Conservation (phyloP, 768 basidiomycete genomes). For the Hericium alpestre region DNA sequence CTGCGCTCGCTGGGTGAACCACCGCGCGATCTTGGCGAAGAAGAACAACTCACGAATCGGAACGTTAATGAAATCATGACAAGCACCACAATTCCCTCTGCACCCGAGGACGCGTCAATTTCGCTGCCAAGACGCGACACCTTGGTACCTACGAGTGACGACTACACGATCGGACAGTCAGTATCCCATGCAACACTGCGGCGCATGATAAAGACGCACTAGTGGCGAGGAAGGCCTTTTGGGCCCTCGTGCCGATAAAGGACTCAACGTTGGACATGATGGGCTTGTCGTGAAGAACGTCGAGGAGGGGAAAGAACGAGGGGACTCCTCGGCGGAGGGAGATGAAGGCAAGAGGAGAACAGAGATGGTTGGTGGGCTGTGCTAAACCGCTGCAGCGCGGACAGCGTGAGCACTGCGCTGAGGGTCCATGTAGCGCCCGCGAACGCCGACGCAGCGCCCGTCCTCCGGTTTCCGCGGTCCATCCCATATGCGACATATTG, state of each 20-base stretch:
- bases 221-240: conserved; percentile 49
- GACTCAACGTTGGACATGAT: conserved; percentile 35
- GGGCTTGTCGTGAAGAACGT: background rate
- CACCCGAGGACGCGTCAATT: background rate
- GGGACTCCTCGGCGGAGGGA: background rate
- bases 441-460: background rate
- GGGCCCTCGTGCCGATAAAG: conserved; percentile 62
- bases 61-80: conserved; percentile 68
- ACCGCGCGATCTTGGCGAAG: background rate
- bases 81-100: conserved; percentile 69
- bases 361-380: too few relatives aligned
- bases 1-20: conserved; percentile 21
- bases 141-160: conserved; percentile 42
- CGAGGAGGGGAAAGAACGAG: background rate
- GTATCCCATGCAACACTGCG: too few relatives aligned
- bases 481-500: too few relatives aligned
- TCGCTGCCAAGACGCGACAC: background rate
- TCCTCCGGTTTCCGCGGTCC: background rate
- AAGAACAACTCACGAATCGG: conserved; percentile 35
- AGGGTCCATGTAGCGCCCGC: background rate
- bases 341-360: background rate
- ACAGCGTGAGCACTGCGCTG: background rate
- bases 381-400: too few relatives aligned
- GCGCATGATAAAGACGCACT: conserved; percentile 4
- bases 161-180: conserved; percentile 24